Evolutionary conservation across 1,284 basidiomycete species (phyloP).

Genomic region (Leccinum brunneo-olivaceum): DNA sequence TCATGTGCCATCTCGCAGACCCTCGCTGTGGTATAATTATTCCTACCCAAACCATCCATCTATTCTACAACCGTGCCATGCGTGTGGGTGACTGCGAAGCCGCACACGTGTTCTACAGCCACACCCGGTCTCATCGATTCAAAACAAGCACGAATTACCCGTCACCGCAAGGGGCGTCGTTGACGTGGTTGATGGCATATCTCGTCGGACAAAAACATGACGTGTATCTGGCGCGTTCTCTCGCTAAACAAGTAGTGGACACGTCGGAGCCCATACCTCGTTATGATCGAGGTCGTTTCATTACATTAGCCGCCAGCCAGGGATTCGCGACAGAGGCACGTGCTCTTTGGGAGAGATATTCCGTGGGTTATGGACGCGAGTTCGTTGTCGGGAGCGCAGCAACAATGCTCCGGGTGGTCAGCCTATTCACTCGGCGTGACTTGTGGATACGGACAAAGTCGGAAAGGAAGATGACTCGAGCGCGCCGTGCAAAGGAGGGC

Average conservation of each 20-base stretch:
- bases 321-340: slow-evolving; percentile 45
- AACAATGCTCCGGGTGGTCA: slow-evolving; percentile 51
- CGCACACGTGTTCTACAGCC: slow-evolving; percentile 38
- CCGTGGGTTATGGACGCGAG: slow-evolving; percentile 35
- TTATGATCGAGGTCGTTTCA: slow-evolving; percentile 41
- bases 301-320: slow-evolving; percentile 38
- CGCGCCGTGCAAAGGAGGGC: not conserved
- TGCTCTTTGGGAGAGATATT: slow-evolving; percentile 50
- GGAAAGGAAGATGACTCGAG: not conserved
- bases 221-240: slow-evolving; percentile 33
- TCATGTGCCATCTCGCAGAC: slow-evolving; percentile 27
- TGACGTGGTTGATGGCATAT: slow-evolving; percentile 47
- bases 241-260: slow-evolving; percentile 45
- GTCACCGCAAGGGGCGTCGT: slow-evolving; percentile 37
- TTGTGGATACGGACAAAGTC: slow-evolving; percentile 15
- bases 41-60: slow-evolving; percentile 36
- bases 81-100: slow-evolving; percentile 23
- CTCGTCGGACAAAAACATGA: slow-evolving; percentile 35
- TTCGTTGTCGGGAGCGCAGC: slow-evolving; percentile 40
- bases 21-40: slow-evolving; percentile 26
- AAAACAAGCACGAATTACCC: slow-evolving; percentile 36
- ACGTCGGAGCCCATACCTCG: slow-evolving; percentile 35
- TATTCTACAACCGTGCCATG: slow-evolving; percentile 40
- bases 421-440: slow-evolving; percentile 40
- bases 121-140: slow-evolving; percentile 32